Conservation (phyloP, 176 grass and related monocot species). For the Alloteropsis semialata region DNA sequence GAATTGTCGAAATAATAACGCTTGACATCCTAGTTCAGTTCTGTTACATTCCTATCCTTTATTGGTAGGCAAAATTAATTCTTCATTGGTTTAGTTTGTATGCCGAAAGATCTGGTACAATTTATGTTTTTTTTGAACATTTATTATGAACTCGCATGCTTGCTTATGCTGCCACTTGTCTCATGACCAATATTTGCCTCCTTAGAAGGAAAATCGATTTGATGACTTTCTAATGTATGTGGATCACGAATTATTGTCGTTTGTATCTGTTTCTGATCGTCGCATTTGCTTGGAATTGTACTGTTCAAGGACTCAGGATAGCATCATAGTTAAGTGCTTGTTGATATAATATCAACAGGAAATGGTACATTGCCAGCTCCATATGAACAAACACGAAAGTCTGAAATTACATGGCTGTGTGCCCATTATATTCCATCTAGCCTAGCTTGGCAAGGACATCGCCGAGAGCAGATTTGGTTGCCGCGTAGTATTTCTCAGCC, state of each 20-base stretch:
- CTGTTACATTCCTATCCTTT: not conserved
- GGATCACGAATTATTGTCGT: not conserved
- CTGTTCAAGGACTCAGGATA: slow-evolving; percentile 1
- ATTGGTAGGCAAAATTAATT: not conserved
- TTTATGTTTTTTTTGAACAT: not conserved
- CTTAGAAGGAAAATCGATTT: not conserved
- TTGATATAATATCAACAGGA: slow-evolving; percentile 53
- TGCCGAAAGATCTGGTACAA: not conserved
- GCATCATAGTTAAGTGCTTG: slow-evolving; percentile 28
- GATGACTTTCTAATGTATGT: not conserved
- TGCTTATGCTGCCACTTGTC: not conserved
- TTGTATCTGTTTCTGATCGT: not conserved
- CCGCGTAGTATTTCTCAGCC: slow-evolving; percentile 71
- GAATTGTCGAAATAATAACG: slow-evolving; percentile 1
- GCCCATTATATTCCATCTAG: slow-evolving; percentile 40
- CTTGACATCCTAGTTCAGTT: not conserved
- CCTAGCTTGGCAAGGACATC: slow-evolving; percentile 83
- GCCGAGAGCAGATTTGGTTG: slow-evolving; percentile 54
- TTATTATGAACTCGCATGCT: not conserved
- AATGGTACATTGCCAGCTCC: slow-evolving; percentile 41
- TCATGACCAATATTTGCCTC: not conserved
- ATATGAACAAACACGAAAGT: slow-evolving; percentile 66
- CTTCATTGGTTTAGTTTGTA: not conserved
- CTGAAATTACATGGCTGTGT: slow-evolving; percentile 31
- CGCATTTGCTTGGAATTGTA: not conserved